A percentile compares a stretch with the other conserved stretches of the same genome.
These are phyloP conservation scores for Salix suchowensis DNA, from an alignment of 345 rosid species.

Conservation along the genomic window DNA sequence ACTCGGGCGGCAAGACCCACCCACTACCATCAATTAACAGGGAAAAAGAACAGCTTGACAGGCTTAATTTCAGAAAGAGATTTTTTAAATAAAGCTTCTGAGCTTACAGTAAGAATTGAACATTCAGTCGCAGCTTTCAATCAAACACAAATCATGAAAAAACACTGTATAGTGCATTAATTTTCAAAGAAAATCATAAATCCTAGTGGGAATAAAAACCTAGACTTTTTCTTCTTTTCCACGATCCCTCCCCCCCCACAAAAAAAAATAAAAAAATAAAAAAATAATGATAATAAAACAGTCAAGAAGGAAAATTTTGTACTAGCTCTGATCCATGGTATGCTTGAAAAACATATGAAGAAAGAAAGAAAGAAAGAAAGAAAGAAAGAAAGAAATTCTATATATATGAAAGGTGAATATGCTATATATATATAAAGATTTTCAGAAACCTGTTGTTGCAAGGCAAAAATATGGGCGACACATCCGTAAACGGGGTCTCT, in stretches of 20 bases:
- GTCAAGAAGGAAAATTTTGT: background rate
- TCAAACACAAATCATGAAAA: background rate
- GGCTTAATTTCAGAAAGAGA: background rate
- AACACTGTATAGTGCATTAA: background rate
- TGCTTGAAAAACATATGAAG: background rate
- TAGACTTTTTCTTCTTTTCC: background rate
- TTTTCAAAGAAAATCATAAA: background rate
- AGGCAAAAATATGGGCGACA: constrained; percentile 65
- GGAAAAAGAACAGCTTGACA: background rate
- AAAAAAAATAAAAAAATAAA: background rate
- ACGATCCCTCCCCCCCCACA: background rate
- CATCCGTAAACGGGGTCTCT: constrained; percentile 75
- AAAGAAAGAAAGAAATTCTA: background rate
- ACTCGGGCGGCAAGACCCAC: background rate
- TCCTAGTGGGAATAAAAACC: background rate
- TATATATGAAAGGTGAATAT: background rate
- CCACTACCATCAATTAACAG: background rate
- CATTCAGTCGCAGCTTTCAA: background rate
- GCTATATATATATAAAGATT: background rate
- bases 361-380: background rate
- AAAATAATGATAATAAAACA: background rate
- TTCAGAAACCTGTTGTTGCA: constrained; percentile 64
- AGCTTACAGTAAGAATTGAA: background rate
- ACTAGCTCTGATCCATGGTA: background rate
- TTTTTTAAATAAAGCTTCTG: background rate